Conservation (phyloP, 257 asterid genomes). For the Petunia axillaris region DNA sequence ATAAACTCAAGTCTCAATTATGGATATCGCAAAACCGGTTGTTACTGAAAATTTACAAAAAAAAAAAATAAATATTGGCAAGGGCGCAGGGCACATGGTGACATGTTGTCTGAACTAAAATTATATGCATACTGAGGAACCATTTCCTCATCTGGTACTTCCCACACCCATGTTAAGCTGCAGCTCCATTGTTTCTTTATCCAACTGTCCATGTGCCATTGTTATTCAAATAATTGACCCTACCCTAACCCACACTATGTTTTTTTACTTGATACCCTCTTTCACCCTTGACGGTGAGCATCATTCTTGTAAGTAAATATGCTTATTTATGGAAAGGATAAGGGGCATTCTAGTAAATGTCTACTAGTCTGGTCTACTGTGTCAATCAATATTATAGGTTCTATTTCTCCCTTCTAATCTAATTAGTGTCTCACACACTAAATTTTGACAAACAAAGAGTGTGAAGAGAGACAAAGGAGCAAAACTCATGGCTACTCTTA, state of each 20-base stretch:
- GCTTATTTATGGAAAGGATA: not conserved
- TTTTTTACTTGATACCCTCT: not conserved
- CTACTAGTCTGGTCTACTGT: not conserved
- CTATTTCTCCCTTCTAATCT: not conserved
- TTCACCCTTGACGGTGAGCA: conserved; percentile 19
- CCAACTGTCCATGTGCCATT: conserved; percentile 25
- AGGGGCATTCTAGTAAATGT: conserved; percentile 4
- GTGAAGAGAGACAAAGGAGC: not conserved
- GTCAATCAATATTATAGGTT: not conserved
- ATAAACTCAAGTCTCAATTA: too few species aligned
- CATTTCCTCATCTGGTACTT: not conserved
- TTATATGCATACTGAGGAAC: not conserved
- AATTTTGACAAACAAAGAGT: not conserved
- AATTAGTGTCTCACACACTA: not conserved
- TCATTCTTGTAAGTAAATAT: not conserved
- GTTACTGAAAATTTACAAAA: not conserved
- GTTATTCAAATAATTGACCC: conserved; percentile 18
- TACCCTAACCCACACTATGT: not conserved
- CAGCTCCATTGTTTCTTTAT: not conserved
- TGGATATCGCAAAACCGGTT: too few species aligned
- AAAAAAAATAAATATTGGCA: not conserved
- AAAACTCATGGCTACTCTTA: conserved; percentile 40
- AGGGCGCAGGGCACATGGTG: conserved; percentile 4
- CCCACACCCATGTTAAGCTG: conserved; percentile 18
- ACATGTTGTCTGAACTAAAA: not conserved